These are phyloP conservation scores for Gilbertella persicaria DNA, from an alignment of 371 early-diverging fungal genomes.

Conservation along the genomic window DNA sequence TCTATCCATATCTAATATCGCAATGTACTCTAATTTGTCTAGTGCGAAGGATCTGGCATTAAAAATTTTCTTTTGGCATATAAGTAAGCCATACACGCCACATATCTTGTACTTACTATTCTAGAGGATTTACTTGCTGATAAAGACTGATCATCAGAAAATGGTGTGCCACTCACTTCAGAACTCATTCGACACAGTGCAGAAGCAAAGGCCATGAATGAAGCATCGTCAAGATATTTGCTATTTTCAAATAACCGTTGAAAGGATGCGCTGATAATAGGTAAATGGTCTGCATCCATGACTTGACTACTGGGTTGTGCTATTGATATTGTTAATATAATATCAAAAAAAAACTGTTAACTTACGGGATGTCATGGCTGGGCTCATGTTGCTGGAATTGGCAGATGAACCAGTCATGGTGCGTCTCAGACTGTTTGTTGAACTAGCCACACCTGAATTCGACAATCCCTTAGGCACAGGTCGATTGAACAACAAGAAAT, in stretches of 20 bases:
- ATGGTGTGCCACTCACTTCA: constrained; percentile 55
- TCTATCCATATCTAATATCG: constrained; percentile 68
- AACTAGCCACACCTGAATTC: background rate
- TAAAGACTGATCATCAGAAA: constrained; percentile 29
- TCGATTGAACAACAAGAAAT: constrained; percentile 53
- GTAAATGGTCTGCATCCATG: constrained; percentile 58
- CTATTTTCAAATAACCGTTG: constrained; percentile 78
- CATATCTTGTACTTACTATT: constrained; percentile 28
- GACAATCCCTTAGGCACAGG: constrained; percentile 43
- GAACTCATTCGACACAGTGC: constrained; percentile 74
- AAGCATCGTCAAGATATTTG: constrained; percentile 58
- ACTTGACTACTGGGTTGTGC: constrained; percentile 25
- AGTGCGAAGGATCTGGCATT: constrained; percentile 85
- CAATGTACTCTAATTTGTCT: constrained; percentile 77
- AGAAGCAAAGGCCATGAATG: constrained; percentile 68
- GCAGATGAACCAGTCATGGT: constrained; percentile 27
- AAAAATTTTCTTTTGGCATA: constrained; percentile 49
- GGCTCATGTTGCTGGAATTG: background rate
- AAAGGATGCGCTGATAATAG: constrained; percentile 53
- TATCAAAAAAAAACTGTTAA: constrained; percentile 4
- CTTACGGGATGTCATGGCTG: constrained; percentile 26
- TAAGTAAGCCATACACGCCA: background rate
- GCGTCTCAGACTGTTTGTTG: constrained; percentile 23
- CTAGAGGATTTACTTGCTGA: constrained; percentile 34
- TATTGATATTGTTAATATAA: constrained; percentile 5